Evolutionary conservation across 768 basidiomycete genomes (phyloP), one percentile per base, ranked within the genome.

Genomic region (Hydnomerulius pinastri): DNA sequence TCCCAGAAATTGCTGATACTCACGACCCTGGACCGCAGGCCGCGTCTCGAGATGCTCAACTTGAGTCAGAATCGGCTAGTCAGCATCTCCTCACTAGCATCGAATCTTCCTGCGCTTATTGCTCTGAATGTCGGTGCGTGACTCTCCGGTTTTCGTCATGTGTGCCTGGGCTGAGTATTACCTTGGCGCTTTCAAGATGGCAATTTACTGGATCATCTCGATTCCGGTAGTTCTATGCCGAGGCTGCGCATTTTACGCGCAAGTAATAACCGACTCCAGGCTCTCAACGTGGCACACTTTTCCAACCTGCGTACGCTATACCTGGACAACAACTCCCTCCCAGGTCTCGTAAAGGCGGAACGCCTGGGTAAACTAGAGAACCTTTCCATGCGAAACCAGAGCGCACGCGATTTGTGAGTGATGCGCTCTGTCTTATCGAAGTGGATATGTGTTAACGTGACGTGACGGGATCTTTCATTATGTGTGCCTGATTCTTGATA

Each of bases 361-460:
- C 75, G 80, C 13, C 71, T 90, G 59, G 71, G 67, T 43, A 89
- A 82, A 69, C 73, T 99, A 63, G 94, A 98, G 70, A 92, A 92
- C 62, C 76, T 99, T 44, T 94, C 91, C 63, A 57, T 98, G 74
- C 81, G 97, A 68, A 92, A 93, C 70, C 96, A 99, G 71, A 77
- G 79, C 63, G 85, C 84, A 55, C 75, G 80, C 37, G 80, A 80
- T 49, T 69, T 93, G 90, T 90, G 69, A 81, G 88, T 86, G 40
- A 56, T 13, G 35, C 55, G 24, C 56, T 60, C 56, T 60, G 17
- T 27, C 35, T 32, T 46, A 43, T 47, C 47, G 39, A 4, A 27
- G 21, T 41, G 50, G 17, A 8, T 43, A 29, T 43, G 30, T 6
- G 45, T 33, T 46, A 55, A 65, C 67, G 54, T 69, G 60, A 65